These are phyloP conservation scores for Phytophthora fragariae DNA, from an alignment of 352 stramenopile genomes.

Conservation along the genomic window DNA sequence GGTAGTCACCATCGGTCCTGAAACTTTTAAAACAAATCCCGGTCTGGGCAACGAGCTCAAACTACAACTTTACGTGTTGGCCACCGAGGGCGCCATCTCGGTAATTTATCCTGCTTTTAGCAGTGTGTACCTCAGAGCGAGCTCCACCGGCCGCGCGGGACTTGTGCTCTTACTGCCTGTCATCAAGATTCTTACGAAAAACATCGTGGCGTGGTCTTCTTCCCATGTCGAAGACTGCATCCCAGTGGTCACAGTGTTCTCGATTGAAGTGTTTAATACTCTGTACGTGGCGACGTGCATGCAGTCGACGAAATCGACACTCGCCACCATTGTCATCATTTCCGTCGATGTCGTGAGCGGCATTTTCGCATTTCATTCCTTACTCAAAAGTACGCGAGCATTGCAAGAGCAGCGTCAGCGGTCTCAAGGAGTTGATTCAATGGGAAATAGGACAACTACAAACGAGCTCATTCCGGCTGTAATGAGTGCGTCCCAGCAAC, in stretches of 20 bases:
- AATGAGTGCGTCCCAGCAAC: neutral
- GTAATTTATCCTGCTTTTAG: slow-evolving; percentile 29
- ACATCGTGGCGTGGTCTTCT: slow-evolving; percentile 25
- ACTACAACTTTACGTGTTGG: slow-evolving; percentile 24
- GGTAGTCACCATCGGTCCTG: slow-evolving; percentile 14
- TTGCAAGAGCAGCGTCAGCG: slow-evolving; percentile 1
- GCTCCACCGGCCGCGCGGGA: neutral
- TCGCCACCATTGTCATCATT: slow-evolving; percentile 30
- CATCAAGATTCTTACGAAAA: slow-evolving; percentile 30
- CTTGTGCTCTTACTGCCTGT: slow-evolving; percentile 17
- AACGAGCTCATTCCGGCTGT: slow-evolving; percentile 5
- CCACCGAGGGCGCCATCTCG: slow-evolving; percentile 12
- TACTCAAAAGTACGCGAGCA: neutral
- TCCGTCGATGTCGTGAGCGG: slow-evolving; percentile 23
- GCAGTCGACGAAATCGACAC: slow-evolving; percentile 30
- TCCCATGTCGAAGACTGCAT: slow-evolving; percentile 33
- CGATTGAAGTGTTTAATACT: slow-evolving; percentile 43
- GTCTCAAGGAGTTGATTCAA: neutral
- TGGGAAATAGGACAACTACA: neutral
- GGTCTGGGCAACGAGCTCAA: slow-evolving; percentile 15
- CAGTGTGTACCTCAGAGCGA: slow-evolving; percentile 7
- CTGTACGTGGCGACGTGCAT: slow-evolving; percentile 38
- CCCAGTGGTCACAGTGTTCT: slow-evolving; percentile 31
- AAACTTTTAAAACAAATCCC: slow-evolving; percentile 13
- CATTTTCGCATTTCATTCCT: neutral